phyloP scores from a whole-genome alignment of 2,329 filamentous ascomycete genomes.

The Phaeosphaeriaceae sp. region DNA sequence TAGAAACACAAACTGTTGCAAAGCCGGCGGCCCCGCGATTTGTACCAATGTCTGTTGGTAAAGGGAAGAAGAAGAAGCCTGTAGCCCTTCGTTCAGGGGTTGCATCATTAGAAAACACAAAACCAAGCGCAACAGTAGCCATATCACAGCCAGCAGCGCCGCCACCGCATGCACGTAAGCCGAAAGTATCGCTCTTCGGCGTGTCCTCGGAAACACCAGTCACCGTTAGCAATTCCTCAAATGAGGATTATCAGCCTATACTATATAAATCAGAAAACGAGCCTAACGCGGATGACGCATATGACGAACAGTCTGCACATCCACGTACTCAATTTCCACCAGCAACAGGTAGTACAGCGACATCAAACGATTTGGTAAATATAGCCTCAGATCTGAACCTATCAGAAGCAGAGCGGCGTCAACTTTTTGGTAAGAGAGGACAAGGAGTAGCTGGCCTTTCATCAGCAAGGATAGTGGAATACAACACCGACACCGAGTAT shows the following conservation, averaged over 20 bases:
- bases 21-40: conserved; percentile 83
- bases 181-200: conserved; percentile 74
- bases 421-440: conserved; percentile 79
- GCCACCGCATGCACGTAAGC: conserved; percentile 51
- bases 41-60: conserved; percentile 82
- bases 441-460: conserved; percentile 50
- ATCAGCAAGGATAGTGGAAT: conserved; percentile 76
- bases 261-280: conserved; percentile 39
- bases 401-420: conserved; percentile 75
- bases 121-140: conserved; percentile 1
- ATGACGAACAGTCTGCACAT: conserved; percentile 8
- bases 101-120: conserved; percentile 3
- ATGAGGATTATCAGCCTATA: conserved; percentile 48
- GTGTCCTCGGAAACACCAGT: conserved; percentile 55
- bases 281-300: conserved; percentile 21
- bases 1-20: conserved; percentile 61
- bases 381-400: conserved; percentile 82
- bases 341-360: conserved; percentile 12
- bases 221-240: conserved; percentile 18
- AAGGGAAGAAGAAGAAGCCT: conserved; percentile 63
- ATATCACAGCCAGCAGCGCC: conserved; percentile 14
- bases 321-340: conserved; percentile 15
- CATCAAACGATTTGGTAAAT: conserved; percentile 65
- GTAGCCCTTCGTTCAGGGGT: conserved; percentile 14
- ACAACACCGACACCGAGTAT: conserved; percentile 90